A percentile compares a stretch with the other conserved stretches of the same genome.
phyloP scores from a whole-genome alignment of 805 yeast genomes.

The Spathaspora sp. region DNA sequence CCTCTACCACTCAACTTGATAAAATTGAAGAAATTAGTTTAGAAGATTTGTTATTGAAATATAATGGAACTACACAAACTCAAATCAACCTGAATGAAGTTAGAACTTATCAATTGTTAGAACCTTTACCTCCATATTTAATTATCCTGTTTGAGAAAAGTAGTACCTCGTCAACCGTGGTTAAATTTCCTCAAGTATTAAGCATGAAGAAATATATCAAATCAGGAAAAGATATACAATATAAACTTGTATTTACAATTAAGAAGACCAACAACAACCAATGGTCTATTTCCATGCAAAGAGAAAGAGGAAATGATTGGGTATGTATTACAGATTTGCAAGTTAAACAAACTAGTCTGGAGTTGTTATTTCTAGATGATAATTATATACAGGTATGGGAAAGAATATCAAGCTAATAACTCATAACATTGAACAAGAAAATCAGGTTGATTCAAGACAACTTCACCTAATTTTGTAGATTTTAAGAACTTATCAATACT shows the following conservation, averaged over 20 bases:
- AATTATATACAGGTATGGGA: slow-evolving; percentile 70
- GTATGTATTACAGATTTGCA: slow-evolving; percentile 51
- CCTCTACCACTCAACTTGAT: slow-evolving; percentile 3
- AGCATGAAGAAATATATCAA: slow-evolving; percentile 31
- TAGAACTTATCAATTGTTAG: slow-evolving; percentile 33
- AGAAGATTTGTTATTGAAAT: slow-evolving; percentile 29
- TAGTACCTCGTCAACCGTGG: slow-evolving; percentile 42
- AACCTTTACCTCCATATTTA: slow-evolving; percentile 49
- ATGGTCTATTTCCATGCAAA: too few species aligned
- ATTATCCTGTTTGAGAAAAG: slow-evolving; percentile 38
- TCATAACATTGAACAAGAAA: slow-evolving; percentile 7
- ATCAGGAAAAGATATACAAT: slow-evolving; percentile 16
- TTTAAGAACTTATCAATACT: slow-evolving; percentile 14
- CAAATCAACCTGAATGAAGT: slow-evolving; percentile 30
- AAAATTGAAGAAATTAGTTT: slow-evolving; percentile 6
- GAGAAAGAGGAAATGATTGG: slow-evolving; percentile 42
- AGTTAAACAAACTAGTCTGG: slow-evolving; percentile 47
- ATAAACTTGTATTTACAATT: slow-evolving; percentile 28
- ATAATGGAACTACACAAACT: slow-evolving; percentile 26
- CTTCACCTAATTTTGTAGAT: slow-evolving; percentile 15
- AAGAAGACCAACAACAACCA: slow-evolving; percentile 12
- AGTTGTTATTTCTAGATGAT: slow-evolving; percentile 59
- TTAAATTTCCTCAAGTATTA: slow-evolving; percentile 50
- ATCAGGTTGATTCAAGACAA: slow-evolving; percentile 4
- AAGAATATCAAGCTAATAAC: slow-evolving; percentile 9